Evolutionary conservation across 2,329 filamentous ascomycete species (phyloP), one percentile per base, ranked within the genome.

Genomic region (Cladophialophora yegresii): DNA sequence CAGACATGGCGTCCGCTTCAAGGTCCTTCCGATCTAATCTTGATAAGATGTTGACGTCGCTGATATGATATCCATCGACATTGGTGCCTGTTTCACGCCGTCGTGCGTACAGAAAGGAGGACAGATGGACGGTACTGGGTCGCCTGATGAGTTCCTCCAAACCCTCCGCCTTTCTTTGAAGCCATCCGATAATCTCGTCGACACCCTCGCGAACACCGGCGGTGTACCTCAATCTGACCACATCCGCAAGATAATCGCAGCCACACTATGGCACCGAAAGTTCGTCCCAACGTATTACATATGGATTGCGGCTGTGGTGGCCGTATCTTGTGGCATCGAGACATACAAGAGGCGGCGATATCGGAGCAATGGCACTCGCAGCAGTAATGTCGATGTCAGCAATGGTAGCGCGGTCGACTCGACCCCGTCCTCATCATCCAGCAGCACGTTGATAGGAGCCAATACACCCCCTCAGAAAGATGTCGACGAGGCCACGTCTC

Each of bases 201-300:
- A 40, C 4, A 33, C 54, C 20, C 63, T 69, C 20, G 60, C 65
- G 61, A 54, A 60, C 28, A 56, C 58, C 13, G 56, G 45, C 30
- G 43, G 33, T 6, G 53, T 28, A 7, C 58, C 58, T 10, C 26
- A 57, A 26, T 40, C 49, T 6, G 65, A 63, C 13, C 64, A 65
- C 51, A 54, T 68, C 8, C 64, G 64, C 2, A 67, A 67, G 58
- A 54, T 70, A 49, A 63, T 70, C 59, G 51, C 45, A 30, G 66
- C 64, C 26, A 43, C 68, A 10, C 60, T 70, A 22, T 70, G 64
- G 65, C 60, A 66, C 51, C 61, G 68, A 33, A 64, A 67, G 57
- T 70, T 70, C 60, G 36, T 70, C 22, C n/a, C 65, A 32, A 65
- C 68, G 7, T 70, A 70, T 53, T 70, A 70, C 47, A 26, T 32